Conservation (phyloP, 2,329 filamentous ascomycete species). For the Pseudogymnoascus sp. region DNA sequence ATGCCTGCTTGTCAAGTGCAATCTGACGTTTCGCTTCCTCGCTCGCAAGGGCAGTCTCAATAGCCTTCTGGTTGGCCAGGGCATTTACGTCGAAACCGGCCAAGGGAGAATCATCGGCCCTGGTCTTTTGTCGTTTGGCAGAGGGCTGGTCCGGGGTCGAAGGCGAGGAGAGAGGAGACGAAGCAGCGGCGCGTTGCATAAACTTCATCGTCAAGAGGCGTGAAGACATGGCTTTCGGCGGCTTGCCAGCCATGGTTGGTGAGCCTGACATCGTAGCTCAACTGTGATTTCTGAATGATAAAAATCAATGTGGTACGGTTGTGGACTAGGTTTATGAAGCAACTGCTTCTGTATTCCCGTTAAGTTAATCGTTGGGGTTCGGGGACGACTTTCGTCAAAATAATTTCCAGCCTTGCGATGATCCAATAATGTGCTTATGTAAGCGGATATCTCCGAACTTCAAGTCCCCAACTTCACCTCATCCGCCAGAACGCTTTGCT, state of each 20-base stretch:
- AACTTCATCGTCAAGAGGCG: slow-evolving; percentile 94
- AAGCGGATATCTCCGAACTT: slow-evolving; percentile 4
- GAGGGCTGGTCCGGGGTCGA: slow-evolving; percentile 44
- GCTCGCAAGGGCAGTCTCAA: slow-evolving; percentile 57
- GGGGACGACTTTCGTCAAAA: not conserved
- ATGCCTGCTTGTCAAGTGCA: slow-evolving; percentile 54
- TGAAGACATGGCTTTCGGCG: slow-evolving; percentile 71
- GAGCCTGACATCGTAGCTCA: slow-evolving; percentile 20
- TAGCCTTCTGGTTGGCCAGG: slow-evolving; percentile 50
- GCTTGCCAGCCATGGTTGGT: slow-evolving; percentile 36
- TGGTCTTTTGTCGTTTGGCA: slow-evolving; percentile 57
- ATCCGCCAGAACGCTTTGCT: not conserved
- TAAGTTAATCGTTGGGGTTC: not conserved
- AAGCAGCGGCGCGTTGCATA: slow-evolving; percentile 80
- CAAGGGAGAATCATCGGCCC: slow-evolving; percentile 26
- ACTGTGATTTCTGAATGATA: slow-evolving; percentile 20
- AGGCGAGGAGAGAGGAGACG: slow-evolving; percentile 40
- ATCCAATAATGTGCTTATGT: not conserved
- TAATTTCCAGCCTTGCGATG: slow-evolving; percentile 8
- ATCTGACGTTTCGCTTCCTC: slow-evolving; percentile 60
- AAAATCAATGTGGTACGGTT: not conserved
- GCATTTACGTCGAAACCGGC: slow-evolving; percentile 34
- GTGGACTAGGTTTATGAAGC: not conserved
- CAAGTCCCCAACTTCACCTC: slow-evolving; percentile 1
- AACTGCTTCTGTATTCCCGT: not conserved